Evolutionary conservation across 768 basidiomycete species (phyloP), one percentile per base, ranked within the genome.

Genomic region (Rhizopogon vinicolor): DNA sequence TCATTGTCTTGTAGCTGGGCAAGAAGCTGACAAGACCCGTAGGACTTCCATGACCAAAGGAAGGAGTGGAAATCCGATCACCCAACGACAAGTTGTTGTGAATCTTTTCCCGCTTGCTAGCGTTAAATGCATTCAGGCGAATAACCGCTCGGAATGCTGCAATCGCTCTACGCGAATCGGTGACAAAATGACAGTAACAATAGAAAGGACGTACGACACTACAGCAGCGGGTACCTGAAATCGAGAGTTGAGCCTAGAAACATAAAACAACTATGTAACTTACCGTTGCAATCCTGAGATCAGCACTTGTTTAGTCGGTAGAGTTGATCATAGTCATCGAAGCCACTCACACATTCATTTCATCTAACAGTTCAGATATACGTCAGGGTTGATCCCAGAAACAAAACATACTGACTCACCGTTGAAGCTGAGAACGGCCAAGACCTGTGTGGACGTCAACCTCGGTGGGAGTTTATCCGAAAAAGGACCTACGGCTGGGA

Each of bases 131-230:
- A 39, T 81, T 76, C 22, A 89, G 73, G 56, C 84, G 77, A 65
- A 86, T 84, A 44, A 88, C 86, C 29, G 84, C 80, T 43, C 87
- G 80, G 65, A 85, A 85, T 29, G 87, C 82, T 19, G 85, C 84
- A 51, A 85, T 83, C 7, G 82, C 55, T 13, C 67, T 70, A 54
- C 7, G n/a, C 7, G 10, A 28, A 53, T 28, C 43, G 51, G 48
- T 19, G 37, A 37, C 37, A 45, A 56, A 35, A 52, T 56, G 28
- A 52, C 19, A 52, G 48, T 33, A 29, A 52, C 22, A 50, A 8
- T 46, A 42, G 44, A 43, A 43, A 53, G 16, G n/a, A 52, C 70
- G 55, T 70, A 87, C 86, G 85, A 84, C 56, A 86, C 72, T 5
- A 81, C 78, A 16, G 86, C 84, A 39, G 86, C 85, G 28, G 86